These are phyloP conservation scores for Mitragyna speciosa DNA, from an alignment of 257 asterid genomes.

Conservation along the genomic window DNA sequence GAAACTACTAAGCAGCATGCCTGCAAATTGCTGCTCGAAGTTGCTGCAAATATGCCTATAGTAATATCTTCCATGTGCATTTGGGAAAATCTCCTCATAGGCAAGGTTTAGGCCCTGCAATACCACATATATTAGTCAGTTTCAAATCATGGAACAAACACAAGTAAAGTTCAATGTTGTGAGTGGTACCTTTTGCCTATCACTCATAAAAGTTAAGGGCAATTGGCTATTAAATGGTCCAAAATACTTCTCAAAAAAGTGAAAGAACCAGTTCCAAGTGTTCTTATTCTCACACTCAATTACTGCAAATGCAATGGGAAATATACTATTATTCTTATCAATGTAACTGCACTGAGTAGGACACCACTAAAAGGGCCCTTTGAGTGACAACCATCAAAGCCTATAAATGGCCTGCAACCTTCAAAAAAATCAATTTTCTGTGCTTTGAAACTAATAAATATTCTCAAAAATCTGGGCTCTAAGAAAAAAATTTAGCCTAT, in stretches of 20 bases:
- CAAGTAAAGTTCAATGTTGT: no score
- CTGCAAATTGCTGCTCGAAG: background rate
- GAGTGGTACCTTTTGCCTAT: background rate
- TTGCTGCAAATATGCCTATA: background rate
- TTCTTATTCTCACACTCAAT: background rate
- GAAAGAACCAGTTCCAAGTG: background rate
- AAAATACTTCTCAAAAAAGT: background rate
- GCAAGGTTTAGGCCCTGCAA: no score
- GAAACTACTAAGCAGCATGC: background rate
- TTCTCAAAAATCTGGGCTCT: background rate
- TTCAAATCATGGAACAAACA: no score
- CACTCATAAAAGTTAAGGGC: background rate
- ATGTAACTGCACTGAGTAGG: background rate
- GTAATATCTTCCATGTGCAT: background rate
- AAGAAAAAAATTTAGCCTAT: background rate
- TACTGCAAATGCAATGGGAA: background rate
- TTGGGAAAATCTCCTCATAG: background rate
- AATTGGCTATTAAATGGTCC: background rate
- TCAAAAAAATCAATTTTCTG: background rate
- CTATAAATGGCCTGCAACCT: background rate
- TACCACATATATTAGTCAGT: background rate
- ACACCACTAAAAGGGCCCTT: background rate
- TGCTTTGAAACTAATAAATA: background rate
- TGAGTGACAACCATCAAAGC: background rate
- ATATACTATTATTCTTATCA: background rate